Conservation (phyloP, 148 eudicot species). For the Silene conica region DNA sequence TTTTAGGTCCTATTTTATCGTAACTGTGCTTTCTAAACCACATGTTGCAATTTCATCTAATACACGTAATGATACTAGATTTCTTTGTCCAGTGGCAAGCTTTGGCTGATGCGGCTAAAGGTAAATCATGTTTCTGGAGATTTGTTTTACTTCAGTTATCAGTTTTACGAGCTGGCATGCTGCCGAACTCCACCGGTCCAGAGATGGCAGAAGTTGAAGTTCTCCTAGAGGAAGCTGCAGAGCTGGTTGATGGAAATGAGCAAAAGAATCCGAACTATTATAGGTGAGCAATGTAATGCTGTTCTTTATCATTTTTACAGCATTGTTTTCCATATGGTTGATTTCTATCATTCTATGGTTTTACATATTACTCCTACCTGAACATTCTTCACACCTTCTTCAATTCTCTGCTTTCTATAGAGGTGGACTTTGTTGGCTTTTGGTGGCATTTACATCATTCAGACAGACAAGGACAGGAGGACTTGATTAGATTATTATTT, state of each 20-base stretch:
- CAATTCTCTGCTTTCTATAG: background rate
- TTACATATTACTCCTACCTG: background rate
- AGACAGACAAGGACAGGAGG: too few relatives aligned
- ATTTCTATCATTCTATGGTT: background rate
- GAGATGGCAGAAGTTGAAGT: conserved; percentile 85
- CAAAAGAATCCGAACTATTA: conserved; percentile 86
- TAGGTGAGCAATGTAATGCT: conserved; percentile 42
- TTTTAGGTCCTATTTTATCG: background rate
- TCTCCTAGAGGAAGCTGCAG: conserved; percentile 93
- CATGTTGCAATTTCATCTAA: background rate
- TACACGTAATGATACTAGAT: conserved; percentile 12
- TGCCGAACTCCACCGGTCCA: conserved; percentile 45
- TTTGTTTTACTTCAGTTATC: conserved; percentile 86
- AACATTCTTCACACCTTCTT: background rate
- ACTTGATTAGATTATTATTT: background rate
- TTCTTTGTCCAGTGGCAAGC: conserved; percentile 70
- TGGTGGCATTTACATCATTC: background rate
- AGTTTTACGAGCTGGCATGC: conserved; percentile 65
- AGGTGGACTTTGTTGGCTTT: background rate
- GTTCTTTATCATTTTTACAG: background rate
- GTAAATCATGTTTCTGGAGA: conserved; percentile 85
- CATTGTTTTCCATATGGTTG: background rate
- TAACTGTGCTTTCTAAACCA: background rate
- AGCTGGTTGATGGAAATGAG: conserved; percentile 80
- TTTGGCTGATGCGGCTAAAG: conserved; percentile 75